These are phyloP conservation scores for Paraglomus brasilianum DNA, from an alignment of 192 early-diverging fungal species.

Conservation along the genomic window DNA sequence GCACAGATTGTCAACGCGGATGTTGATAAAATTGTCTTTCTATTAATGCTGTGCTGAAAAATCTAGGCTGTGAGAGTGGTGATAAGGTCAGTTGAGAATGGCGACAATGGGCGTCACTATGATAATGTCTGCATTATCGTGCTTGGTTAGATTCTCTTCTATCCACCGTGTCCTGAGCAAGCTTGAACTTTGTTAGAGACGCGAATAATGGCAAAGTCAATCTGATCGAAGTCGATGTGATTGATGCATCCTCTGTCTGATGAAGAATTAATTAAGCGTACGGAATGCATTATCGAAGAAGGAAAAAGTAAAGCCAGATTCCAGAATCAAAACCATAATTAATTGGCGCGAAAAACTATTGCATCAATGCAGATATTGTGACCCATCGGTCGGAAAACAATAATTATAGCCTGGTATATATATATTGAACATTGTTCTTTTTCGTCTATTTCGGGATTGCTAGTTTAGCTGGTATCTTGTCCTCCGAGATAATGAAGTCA, in stretches of 20 bases:
- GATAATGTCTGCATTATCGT: not conserved
- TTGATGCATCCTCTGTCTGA: conserved; percentile 51
- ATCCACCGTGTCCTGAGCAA: conserved; percentile 62
- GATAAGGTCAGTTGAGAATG: conserved; percentile 43
- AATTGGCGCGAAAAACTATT: too few relatives aligned
- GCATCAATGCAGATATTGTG: too few relatives aligned
- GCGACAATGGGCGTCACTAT: not conserved
- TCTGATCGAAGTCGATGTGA: conserved; percentile 40
- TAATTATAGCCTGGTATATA: too few relatives aligned
- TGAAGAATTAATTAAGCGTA: conserved; percentile 33
- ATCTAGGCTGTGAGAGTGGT: conserved; percentile 40
- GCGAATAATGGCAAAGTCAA: conserved; percentile 36
- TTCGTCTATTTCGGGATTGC: too few relatives aligned
- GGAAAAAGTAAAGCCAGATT: conserved; percentile 31
- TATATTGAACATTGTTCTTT: too few relatives aligned
- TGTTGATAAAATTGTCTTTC: conserved; percentile 53
- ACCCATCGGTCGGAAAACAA: too few relatives aligned
- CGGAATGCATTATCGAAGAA: conserved; percentile 38
- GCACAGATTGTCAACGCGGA: conserved; percentile 49
- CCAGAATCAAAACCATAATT: conserved; percentile 40
- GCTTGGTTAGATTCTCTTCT: conserved; percentile 47
- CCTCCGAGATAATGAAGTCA: too few relatives aligned
- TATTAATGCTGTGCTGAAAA: conserved; percentile 56
- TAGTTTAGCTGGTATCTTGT: too few relatives aligned
- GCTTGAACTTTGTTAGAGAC: conserved; percentile 48